A percentile compares a stretch with the other conserved stretches of the same genome.
These are phyloP conservation scores for Mucor piriformis DNA, from an alignment of 371 early-diverging fungal genomes.

Conservation along the genomic window DNA sequence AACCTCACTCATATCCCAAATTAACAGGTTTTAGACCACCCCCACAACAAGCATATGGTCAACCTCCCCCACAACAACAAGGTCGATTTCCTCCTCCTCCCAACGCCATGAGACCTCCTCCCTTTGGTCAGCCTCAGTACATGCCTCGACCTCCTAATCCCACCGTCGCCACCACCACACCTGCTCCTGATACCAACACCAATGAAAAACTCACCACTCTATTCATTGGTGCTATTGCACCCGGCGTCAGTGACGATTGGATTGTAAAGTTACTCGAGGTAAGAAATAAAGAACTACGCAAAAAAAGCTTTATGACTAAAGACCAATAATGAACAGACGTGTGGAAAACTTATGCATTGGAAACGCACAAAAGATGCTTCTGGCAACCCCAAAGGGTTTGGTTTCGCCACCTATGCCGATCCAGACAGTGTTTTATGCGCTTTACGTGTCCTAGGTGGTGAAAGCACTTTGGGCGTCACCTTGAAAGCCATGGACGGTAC, in stretches of 20 bases:
- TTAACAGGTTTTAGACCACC: slow-evolving; percentile 17
- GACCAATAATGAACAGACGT: too few species aligned
- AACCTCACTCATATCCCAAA: background rate
- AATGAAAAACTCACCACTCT: slow-evolving; percentile 70
- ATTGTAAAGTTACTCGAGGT: slow-evolving; percentile 75
- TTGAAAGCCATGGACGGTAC: slow-evolving; percentile 66
- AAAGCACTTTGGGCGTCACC: slow-evolving; percentile 46
- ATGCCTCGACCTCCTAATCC: slow-evolving; percentile 7
- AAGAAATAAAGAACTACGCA: too few species aligned
- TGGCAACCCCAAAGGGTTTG: slow-evolving; percentile 77
- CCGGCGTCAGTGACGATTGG: slow-evolving; percentile 71
- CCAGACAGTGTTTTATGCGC: slow-evolving; percentile 71
- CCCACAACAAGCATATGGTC: slow-evolving; percentile 8
- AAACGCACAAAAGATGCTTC: slow-evolving; percentile 72
- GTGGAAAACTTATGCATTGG: slow-evolving; percentile 69
- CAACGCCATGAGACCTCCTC: slow-evolving; percentile 5
- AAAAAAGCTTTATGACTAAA: too few species aligned
- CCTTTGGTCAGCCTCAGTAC: background rate
- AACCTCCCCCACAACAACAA: slow-evolving; percentile 6
- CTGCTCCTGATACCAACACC: background rate
- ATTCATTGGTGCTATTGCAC: slow-evolving; percentile 78
- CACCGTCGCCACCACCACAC: background rate
- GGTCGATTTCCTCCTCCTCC: background rate
- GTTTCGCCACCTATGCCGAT: slow-evolving; percentile 80
- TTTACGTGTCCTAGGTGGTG: slow-evolving; percentile 71